phyloP scores from a whole-genome alignment of 2,329 filamentous ascomycete species.

The Leptographium lundbergii region DNA sequence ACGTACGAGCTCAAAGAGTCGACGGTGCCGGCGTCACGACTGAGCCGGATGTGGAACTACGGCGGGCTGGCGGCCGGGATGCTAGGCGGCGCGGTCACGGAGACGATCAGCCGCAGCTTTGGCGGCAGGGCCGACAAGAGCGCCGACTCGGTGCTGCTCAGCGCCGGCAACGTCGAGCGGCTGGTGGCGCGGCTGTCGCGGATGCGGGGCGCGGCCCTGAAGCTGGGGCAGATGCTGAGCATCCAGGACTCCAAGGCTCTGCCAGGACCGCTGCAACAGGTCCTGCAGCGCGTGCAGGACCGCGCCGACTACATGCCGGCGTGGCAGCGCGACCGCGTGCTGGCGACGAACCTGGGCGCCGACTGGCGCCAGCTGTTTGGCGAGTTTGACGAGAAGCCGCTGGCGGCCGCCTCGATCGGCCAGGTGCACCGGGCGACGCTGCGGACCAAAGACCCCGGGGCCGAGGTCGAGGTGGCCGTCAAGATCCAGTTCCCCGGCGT shows the following conservation, averaged over 20 bases:
- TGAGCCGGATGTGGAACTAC: constrained; percentile 91
- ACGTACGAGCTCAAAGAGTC: constrained; percentile 67
- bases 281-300: constrained; percentile 89
- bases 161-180: constrained; percentile 80
- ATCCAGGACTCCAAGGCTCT: constrained; percentile 97
- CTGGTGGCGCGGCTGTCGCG: constrained; percentile 85
- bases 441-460: no score
- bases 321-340: constrained; percentile 78
- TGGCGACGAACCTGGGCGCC: constrained; percentile 62
- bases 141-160: constrained; percentile 72
- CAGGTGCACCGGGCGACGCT: constrained; percentile 84
- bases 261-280: constrained; percentile 72
- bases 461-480: constrained; percentile 75
- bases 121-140: constrained; percentile 44
- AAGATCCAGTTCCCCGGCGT: constrained; percentile 98
- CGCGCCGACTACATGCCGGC: constrained; percentile 96
- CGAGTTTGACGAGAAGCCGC: constrained; percentile 79
- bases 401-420: constrained; percentile 92
- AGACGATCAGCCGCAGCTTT: constrained; percentile 68
- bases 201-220: constrained; percentile 95
- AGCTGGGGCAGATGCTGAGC: constrained; percentile 95
- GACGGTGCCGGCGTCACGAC: constrained; percentile 72
- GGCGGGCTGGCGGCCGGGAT: constrained; percentile 86
- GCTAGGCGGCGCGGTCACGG: constrained; percentile 82
- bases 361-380: constrained; percentile 77